Percentiles rank a stretch among this genome's conserved stretches.
Conservation (phyloP, 139 green algal genomes). For the Desmodesmus armatus region DNA sequence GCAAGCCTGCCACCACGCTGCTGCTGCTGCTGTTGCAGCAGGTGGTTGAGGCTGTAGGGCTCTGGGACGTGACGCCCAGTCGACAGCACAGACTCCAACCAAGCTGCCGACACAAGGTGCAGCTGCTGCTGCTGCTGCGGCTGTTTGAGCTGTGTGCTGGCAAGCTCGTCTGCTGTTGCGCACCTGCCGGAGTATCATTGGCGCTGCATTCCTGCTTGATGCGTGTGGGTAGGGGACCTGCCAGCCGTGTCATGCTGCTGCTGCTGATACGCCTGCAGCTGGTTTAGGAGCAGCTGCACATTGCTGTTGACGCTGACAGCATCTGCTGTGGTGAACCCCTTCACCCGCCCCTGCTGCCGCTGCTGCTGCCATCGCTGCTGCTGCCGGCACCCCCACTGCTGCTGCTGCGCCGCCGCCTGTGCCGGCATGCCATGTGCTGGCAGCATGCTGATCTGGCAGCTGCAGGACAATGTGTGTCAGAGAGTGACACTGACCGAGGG, state of each 20-base stretch:
- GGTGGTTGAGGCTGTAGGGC: slow-evolving; percentile 13
- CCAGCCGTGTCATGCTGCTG: too few relatives aligned
- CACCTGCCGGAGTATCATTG: too few relatives aligned
- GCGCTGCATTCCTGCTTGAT: too few relatives aligned
- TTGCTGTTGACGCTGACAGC: not conserved
- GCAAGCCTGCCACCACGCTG: not conserved
- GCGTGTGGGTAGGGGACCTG: too few relatives aligned
- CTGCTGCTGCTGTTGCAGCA: not conserved
- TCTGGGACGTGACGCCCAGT: slow-evolving; percentile 26
- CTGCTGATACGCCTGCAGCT: slow-evolving; percentile 5
- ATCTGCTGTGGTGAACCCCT: not conserved
- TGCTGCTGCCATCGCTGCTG: not conserved
- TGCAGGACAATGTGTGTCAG: slow-evolving; percentile 26
- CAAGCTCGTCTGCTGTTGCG: too few relatives aligned
- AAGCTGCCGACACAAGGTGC: slow-evolving; percentile 18
- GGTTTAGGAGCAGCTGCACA: not conserved
- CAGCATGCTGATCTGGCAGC: not conserved
- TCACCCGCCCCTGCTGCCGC: not conserved
- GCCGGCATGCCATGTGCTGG: too few relatives aligned
- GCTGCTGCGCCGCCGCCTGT: too few relatives aligned
- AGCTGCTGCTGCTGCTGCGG: not conserved
- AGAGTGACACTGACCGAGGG: too few relatives aligned
- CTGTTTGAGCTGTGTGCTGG: too few relatives aligned
- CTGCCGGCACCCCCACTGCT: not conserved
- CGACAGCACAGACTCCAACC: slow-evolving; percentile 16